Evolutionary conservation across 257 asterid genomes (phyloP).

Genomic region (Haberlea rhodopensis): DNA sequence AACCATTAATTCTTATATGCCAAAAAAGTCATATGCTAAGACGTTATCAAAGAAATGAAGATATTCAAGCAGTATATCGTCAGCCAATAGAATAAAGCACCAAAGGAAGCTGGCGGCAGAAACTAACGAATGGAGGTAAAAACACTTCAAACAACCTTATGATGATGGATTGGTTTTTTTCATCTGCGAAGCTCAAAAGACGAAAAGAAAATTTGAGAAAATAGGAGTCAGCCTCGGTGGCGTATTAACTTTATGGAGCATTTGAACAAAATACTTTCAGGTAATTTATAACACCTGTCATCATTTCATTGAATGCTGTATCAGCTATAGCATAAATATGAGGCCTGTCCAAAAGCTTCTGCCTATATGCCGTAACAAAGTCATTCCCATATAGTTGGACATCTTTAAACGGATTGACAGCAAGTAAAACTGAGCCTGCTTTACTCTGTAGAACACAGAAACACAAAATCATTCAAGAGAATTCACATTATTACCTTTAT

Average conservation of each 20-base stretch:
- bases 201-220: slow-evolving; percentile 18
- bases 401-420: slow-evolving; percentile 85
- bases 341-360: slow-evolving; percentile 74
- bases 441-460: slow-evolving; percentile 57
- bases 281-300: slow-evolving; percentile 55
- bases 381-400: slow-evolving; percentile 69
- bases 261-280: slow-evolving; percentile 17
- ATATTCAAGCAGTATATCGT: background rate
- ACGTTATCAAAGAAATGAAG: background rate
- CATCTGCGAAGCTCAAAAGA: slow-evolving; percentile 53
- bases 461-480: slow-evolving; percentile 29
- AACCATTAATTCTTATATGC: slow-evolving; percentile 19
- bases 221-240: slow-evolving; percentile 17
- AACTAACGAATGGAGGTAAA: slow-evolving; percentile 17
- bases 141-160: slow-evolving; percentile 63
- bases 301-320: slow-evolving; percentile 73
- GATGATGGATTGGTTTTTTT: slow-evolving; percentile 73
- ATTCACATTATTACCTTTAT: background rate
- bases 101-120: slow-evolving; percentile 1
- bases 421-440: slow-evolving; percentile 87
- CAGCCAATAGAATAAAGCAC: slow-evolving; percentile 7
- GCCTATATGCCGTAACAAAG: slow-evolving; percentile 58
- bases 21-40: slow-evolving; percentile 17
- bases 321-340: slow-evolving; percentile 85
- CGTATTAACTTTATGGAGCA: slow-evolving; percentile 24